phyloP scores from a whole-genome alignment of 768 basidiomycete species.

The Suillus weaverae region DNA sequence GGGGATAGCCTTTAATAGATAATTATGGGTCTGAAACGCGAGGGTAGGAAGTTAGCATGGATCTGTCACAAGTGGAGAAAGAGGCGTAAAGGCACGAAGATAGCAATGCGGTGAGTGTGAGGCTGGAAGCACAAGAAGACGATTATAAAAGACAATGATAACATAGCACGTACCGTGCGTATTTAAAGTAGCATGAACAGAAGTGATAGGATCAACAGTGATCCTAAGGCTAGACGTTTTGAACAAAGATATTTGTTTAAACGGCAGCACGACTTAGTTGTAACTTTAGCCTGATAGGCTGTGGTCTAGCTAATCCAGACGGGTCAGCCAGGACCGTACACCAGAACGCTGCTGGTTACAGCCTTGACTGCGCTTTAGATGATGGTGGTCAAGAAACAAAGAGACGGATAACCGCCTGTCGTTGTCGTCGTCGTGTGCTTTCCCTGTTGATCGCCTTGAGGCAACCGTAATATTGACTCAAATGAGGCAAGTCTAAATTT shows the following conservation, averaged over 20 bases:
- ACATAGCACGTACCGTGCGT: slow-evolving; percentile 26
- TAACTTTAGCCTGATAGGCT: neutral
- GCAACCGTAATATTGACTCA: neutral
- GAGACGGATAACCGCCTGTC: neutral
- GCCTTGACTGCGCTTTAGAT: neutral
- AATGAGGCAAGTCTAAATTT: slow-evolving; percentile 1
- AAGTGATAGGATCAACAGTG: slow-evolving; percentile 5
- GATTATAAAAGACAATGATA: slow-evolving; percentile 9
- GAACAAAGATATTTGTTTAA: neutral
- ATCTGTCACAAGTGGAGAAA: slow-evolving; percentile 19
- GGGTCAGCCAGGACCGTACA: slow-evolving; percentile 2
- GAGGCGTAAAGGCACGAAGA: slow-evolving; percentile 12
- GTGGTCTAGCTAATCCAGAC: neutral
- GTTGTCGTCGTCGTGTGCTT: slow-evolving; percentile 4
- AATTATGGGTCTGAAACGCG: slow-evolving; percentile 27
- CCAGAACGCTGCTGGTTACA: neutral
- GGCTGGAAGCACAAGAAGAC: slow-evolving; percentile 20
- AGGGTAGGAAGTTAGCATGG: slow-evolving; percentile 9
- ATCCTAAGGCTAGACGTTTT: neutral
- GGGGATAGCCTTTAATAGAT: slow-evolving; percentile 31
- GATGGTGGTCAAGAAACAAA: slow-evolving; percentile 7
- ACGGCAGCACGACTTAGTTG: too few species aligned
- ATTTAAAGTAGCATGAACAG: slow-evolving; percentile 15
- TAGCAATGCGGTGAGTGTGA: slow-evolving; percentile 27
- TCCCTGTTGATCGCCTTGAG: neutral